A percentile compares a stretch with the other conserved stretches of the same genome.
Evolutionary conservation across 2,329 filamentous ascomycete species (phyloP).

Genomic region (Stemphylium beticola): DNA sequence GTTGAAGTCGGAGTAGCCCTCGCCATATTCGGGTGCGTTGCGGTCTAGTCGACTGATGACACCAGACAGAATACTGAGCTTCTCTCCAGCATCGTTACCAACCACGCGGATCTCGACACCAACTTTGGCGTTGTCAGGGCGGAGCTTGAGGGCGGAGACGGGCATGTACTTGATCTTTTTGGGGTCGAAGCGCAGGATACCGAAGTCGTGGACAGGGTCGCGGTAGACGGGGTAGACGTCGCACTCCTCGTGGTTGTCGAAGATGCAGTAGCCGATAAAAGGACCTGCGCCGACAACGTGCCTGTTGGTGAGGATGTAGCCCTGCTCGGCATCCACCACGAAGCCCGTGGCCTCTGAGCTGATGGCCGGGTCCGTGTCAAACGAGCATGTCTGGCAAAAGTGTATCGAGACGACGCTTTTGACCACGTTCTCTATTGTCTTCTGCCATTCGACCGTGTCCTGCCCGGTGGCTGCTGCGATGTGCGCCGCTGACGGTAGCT

Average conservation of each 20-base stretch:
- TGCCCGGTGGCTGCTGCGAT: constrained; percentile 53
- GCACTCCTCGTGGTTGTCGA: constrained; percentile 97
- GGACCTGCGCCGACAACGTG: constrained; percentile 95
- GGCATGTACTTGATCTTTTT: constrained; percentile 98
- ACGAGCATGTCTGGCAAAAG: constrained; percentile 97
- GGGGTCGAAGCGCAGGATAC: constrained; percentile 94
- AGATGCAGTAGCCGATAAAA: constrained; percentile 98
- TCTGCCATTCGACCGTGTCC: constrained; percentile 89
- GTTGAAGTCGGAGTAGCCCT: constrained; percentile 98
- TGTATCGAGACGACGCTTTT: constrained; percentile 97
- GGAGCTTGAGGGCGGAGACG: constrained; percentile 76
- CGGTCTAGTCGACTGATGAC: constrained; percentile 95
- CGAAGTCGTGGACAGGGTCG: constrained; percentile 98
- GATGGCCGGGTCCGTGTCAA: constrained; percentile 94
- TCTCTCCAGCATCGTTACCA: constrained; percentile 97
- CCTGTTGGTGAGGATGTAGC: constrained; percentile 65
- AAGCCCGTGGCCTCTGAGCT: constrained; percentile 97
- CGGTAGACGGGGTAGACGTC: constrained; percentile 97
- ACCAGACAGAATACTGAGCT: constrained; percentile 95
- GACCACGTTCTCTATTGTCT: constrained; percentile 91
- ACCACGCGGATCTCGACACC: constrained; percentile 96
- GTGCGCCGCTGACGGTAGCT: constrained; percentile 39
- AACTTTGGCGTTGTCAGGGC: constrained; percentile 85
- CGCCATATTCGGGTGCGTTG: constrained; percentile 93
- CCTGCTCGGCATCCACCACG: constrained; percentile 91